Base-by-base conservation (phyloP, 306 rosid genomes). In the Vigna hirtella region DNA sequence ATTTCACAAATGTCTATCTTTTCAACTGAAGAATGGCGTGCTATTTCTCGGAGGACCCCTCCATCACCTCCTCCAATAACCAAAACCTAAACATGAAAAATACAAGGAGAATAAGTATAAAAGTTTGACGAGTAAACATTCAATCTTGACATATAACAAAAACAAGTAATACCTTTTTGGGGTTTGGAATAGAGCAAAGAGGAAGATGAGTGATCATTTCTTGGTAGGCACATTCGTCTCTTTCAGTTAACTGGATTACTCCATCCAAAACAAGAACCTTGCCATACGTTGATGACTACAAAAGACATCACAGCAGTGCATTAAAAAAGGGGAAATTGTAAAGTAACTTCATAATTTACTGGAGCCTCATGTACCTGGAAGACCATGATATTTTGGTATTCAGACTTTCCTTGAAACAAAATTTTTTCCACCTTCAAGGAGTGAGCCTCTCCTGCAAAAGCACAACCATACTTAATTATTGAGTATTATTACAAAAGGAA, bases 51-150 rank as follows among this genome's bases (percentile, higher is more conserved):
- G 53, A 95, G 47, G 57, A 95, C 98, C 18, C 99, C 99, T 79
- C 99, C 99, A 83, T 95, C 99, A 74, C 99, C 99, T 76, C 99
- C 99, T 32, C 99, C 99, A 3, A 95, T 95, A 85, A 95, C 98
- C 90, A 95, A 83, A 85, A 95, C 97, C 99, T 95, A 66, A 58
- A 26, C 43, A 26, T 24, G 59, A 73, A 51, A 47, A 80, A 38
- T 47, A 55, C 11, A 22, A 58, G 63, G 28, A 87, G 80, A 74
- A 38, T 28, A 40, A 45, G 59, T 9, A 58, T 43, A 63, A 2
- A 68, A 24, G 26, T 79, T 70, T 45, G 20, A 43, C 36, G 66
- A 53, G 45, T 51, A 70, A 26, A 18, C 79, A 56, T 40, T 59
- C 26, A 71, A 70, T 30, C 49, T 58, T 53, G 61, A 63, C 70